A percentile compares a stretch with the other conserved stretches of the same genome.
Conservation (phyloP, 2,329 filamentous ascomycete species). For the Colletotrichum truncatum region DNA sequence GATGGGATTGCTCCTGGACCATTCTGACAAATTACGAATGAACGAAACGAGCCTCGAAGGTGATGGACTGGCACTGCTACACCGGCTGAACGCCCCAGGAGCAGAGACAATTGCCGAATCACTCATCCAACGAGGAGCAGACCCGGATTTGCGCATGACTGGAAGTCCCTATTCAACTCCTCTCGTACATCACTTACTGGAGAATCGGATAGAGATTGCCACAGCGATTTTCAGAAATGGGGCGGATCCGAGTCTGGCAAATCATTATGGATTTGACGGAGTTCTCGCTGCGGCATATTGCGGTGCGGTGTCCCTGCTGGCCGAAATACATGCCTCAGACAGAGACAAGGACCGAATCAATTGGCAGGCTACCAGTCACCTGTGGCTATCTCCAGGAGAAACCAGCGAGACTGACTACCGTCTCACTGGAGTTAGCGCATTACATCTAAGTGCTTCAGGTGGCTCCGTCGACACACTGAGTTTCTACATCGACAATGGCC, state of each 20-base stretch:
- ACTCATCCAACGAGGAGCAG: background rate
- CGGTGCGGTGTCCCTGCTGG: background rate
- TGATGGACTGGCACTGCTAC: background rate
- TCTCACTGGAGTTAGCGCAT: background rate
- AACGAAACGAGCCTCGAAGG: background rate
- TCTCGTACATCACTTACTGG: background rate
- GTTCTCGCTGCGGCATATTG: background rate
- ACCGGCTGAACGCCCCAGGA: fast-evolving
- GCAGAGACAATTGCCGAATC: background rate
- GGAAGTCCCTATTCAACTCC: background rate
- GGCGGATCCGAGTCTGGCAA: background rate
- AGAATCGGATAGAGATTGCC: background rate
- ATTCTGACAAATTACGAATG: background rate
- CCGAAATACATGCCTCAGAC: background rate
- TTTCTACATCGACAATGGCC: background rate
- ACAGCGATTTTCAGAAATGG: background rate
- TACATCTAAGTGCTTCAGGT: background rate
- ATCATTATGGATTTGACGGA: background rate
- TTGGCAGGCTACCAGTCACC: too few species aligned
- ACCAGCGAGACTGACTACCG: too few species aligned
- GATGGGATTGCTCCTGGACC: fast-evolving
- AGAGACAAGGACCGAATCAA: background rate
- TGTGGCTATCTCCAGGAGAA: too few species aligned
- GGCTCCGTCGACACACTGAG: fast-evolving
- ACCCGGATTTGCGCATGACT: background rate